Conservation (phyloP, 768 basidiomycete genomes). For the Tricholoma furcatifolium region DNA sequence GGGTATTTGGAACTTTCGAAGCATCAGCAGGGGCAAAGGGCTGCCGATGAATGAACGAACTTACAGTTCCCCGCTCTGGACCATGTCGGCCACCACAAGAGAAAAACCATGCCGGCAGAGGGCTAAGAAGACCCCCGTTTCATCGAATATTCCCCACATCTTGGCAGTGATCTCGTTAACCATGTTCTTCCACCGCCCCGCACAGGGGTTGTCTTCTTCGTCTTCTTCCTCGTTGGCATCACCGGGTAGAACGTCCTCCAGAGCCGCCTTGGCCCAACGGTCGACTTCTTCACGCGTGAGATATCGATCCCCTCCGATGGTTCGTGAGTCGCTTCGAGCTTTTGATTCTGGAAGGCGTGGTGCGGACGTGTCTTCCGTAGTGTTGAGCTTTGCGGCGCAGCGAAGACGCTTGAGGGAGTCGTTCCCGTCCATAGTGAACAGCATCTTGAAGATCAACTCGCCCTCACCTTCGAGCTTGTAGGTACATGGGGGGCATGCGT, state of each 20-base stretch:
- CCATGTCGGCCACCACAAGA: too few species aligned
- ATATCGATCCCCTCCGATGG: background rate
- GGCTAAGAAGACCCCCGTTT: too few species aligned
- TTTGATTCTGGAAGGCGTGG: constrained; percentile 28
- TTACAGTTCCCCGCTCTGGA: too few species aligned
- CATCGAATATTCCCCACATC: too few species aligned
- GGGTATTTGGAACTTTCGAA: constrained; percentile 16
- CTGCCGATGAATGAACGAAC: background rate
- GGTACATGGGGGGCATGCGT: constrained; percentile 27
- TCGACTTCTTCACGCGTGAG: too few species aligned
- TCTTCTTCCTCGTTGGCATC: background rate
- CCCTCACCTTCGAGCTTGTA: constrained; percentile 21
- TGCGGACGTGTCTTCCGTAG: constrained; percentile 28
- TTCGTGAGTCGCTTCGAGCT: background rate
- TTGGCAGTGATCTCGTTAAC: too few species aligned
- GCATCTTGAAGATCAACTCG: constrained; percentile 17
- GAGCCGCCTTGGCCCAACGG: background rate
- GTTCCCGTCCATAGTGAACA: too few species aligned
- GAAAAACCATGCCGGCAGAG: too few species aligned
- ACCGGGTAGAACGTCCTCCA: background rate
- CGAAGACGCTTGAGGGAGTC: too few species aligned
- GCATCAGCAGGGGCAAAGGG: constrained; percentile 23
- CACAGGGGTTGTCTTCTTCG: background rate
- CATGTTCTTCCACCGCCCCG: constrained; percentile 1
- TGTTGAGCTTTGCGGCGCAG: constrained; percentile 20